Percentiles rank a stretch among this genome's conserved stretches.
Evolutionary conservation across 208 protist species (phyloP).

Genomic region (Leishmania tropica): DNA sequence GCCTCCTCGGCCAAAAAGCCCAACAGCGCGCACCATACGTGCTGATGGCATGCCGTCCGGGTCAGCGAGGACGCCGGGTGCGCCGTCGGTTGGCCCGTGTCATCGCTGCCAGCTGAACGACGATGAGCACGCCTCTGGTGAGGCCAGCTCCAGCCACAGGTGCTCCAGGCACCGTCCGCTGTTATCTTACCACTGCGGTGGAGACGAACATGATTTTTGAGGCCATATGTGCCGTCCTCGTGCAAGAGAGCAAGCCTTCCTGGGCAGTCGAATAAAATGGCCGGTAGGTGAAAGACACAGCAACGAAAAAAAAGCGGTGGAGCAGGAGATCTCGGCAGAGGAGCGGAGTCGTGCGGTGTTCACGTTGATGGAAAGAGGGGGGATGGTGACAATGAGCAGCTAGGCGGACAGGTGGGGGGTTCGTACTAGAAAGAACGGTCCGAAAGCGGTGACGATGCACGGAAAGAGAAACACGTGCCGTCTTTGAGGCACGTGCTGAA

Average conservation of each 20-base stretch:
- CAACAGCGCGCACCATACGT: neutral
- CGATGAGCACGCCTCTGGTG: neutral
- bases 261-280: neutral
- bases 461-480: neutral
- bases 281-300: neutral
- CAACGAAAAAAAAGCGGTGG: neutral
- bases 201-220: neutral
- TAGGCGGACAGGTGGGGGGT: neutral
- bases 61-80: neutral
- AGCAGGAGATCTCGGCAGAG: neutral
- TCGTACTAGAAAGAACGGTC: neutral
- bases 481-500: neutral
- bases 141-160: neutral
- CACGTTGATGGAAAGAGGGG: neutral
- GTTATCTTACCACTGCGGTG: neutral
- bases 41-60: neutral
- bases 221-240: neutral
- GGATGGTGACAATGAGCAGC: neutral
- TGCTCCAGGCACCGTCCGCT: neutral
- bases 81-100: neutral
- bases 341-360: neutral
- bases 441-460: neutral
- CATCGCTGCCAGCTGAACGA: neutral
- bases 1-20: neutral
- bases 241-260: neutral